Percentiles rank a stretch among this genome's conserved stretches.
These are phyloP conservation scores for Malassezia globosa DNA, from an alignment of 1,284 basidiomycete species.

Conservation along the genomic window DNA sequence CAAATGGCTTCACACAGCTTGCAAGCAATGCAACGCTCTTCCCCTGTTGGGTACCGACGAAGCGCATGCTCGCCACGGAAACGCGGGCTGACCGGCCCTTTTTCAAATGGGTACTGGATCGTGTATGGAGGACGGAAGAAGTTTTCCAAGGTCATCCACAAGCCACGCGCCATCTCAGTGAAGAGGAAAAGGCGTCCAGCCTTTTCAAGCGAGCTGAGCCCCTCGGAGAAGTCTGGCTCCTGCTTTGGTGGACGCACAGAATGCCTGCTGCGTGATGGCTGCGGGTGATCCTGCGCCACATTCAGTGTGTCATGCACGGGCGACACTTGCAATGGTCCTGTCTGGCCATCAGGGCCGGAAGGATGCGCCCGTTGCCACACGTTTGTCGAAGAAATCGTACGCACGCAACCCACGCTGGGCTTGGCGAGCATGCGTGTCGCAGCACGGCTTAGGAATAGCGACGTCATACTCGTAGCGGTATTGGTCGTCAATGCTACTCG, in stretches of 20 bases:
- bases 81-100: conserved; percentile 89
- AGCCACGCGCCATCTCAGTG: conserved; percentile 91
- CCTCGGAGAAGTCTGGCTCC: conserved; percentile 51
- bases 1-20: conserved; percentile 99
- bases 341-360: conserved; percentile 2
- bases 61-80: conserved; percentile 99
- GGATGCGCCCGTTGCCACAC: conserved; percentile 3
- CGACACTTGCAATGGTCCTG: conserved; percentile 11
- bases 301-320: conserved; percentile 17
- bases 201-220: conserved; percentile 65
- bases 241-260: conserved; percentile 8
- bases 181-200: conserved; percentile 95
- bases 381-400: conserved; percentile 3
- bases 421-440: not conserved
- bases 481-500: no score
- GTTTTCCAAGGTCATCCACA: conserved; percentile 98
- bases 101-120: conserved; percentile 69
- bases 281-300: conserved; percentile 7
- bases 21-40: conserved; percentile 98
- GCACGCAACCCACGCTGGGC: not conserved
- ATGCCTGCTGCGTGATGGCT: not conserved
- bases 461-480: conserved; percentile 7
- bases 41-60: conserved; percentile 89
- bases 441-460: conserved; percentile 11
- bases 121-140: conserved; percentile 96